Percentiles rank a stretch among this genome's conserved stretches.
Evolutionary conservation across 495 filamentous ascomycete species (phyloP).

Genomic region (Penicilliopsis zonata): DNA sequence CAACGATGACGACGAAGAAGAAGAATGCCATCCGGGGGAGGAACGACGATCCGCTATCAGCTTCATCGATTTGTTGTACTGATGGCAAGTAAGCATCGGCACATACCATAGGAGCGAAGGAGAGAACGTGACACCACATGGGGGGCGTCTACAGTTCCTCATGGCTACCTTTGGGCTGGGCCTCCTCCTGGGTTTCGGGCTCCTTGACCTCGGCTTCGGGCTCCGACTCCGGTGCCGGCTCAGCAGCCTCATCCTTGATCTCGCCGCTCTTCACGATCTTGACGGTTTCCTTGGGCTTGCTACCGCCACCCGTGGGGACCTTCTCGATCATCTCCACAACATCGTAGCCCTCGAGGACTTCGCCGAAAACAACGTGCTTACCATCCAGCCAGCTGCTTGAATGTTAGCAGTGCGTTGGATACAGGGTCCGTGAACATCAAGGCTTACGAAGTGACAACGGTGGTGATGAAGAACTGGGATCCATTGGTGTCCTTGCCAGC

Average conservation of each 20-base stretch:
- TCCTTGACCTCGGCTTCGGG: conserved; percentile 24
- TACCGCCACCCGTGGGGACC: conserved; percentile 51
- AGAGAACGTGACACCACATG: conserved; percentile 13
- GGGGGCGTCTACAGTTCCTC: conserved; percentile 76
- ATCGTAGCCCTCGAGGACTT: conserved; percentile 85
- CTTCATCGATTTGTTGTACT: conserved; percentile 13
- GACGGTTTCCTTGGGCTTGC: conserved; percentile 63
- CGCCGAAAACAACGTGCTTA: conserved; percentile 82
- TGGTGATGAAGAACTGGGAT: conserved; percentile 97
- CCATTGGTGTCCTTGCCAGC: conserved; percentile 97
- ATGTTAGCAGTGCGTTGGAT: conserved; percentile 13
- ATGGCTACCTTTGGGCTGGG: conserved; percentile 78
- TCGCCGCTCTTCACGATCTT: conserved; percentile 95
- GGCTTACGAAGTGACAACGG: conserved; percentile 65
- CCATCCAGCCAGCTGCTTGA: conserved; percentile 72
- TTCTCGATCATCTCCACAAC: conserved; percentile 83
- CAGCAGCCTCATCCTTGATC: conserved; percentile 55
- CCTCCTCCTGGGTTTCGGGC: conserved; percentile 58
- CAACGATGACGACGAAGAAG: no score
- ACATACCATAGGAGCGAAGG: conserved; percentile 14
- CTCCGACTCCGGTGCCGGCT: conserved; percentile 1
- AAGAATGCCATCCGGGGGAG: no score
- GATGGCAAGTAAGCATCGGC: conserved; percentile 24
- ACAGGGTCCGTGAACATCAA: not conserved
- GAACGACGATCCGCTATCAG: no score